Conservation (phyloP, 2,329 filamentous ascomycete genomes). For the Penicillium sp. region DNA sequence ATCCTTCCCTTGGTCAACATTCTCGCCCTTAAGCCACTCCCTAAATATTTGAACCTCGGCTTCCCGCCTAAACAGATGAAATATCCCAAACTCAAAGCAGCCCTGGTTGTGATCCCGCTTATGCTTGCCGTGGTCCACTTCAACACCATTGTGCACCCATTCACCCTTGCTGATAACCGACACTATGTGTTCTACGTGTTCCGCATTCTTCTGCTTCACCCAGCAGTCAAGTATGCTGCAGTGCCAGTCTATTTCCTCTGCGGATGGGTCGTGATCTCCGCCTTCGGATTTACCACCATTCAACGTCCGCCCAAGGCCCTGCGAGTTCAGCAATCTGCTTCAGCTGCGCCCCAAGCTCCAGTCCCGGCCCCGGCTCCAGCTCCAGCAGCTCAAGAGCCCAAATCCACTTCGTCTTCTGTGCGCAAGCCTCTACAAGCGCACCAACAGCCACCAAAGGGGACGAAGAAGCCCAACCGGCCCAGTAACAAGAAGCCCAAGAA, state of each 20-base stretch:
- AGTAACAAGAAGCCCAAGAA: conserved; percentile 18
- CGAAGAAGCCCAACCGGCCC: conserved; percentile 18
- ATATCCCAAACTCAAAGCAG: conserved; percentile 34
- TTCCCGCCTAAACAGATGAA: conserved; percentile 26
- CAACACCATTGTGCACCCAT: conserved; percentile 93
- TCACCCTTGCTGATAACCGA: conserved; percentile 89
- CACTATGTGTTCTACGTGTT: conserved; percentile 98
- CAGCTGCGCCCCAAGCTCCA: conserved; percentile 12
- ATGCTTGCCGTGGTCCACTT: conserved; percentile 53
- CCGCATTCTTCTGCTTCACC: conserved; percentile 64
- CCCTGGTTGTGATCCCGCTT: conserved; percentile 30
- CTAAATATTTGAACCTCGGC: conserved; percentile 28
- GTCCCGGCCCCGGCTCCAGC: conserved; percentile 11
- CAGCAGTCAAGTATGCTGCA: conserved; percentile 57
- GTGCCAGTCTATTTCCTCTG: conserved; percentile 62
- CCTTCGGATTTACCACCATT: conserved; percentile 44
- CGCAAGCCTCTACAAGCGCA: conserved; percentile 1
- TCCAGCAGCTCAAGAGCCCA: background rate
- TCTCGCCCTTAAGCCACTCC: conserved; percentile 30
- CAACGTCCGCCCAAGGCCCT: conserved; percentile 18
- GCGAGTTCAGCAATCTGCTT: conserved; percentile 10
- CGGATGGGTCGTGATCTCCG: conserved; percentile 59
- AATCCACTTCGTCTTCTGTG: background rate
- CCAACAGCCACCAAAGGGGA: conserved; percentile 17
- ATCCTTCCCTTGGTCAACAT: conserved; percentile 46